These are phyloP conservation scores for Abortiporus biennis DNA, from an alignment of 1,284 basidiomycete genomes.

Conservation along the genomic window DNA sequence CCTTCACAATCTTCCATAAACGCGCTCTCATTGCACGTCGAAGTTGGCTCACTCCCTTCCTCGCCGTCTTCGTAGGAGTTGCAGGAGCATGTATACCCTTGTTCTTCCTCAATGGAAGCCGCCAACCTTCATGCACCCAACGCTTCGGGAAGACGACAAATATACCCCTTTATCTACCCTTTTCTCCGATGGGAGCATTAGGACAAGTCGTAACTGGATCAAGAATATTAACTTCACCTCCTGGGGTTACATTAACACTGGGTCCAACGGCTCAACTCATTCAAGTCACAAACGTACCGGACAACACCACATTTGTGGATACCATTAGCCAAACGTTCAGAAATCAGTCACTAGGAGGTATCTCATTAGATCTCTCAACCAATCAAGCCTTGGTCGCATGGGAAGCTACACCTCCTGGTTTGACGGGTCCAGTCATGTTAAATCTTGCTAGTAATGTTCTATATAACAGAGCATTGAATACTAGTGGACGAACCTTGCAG, in stretches of 20 bases:
- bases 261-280: constrained; percentile 30
- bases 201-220: constrained; percentile 17
- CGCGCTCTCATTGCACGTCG: constrained; percentile 58
- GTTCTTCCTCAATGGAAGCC: constrained; percentile 49
- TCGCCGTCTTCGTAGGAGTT: constrained; percentile 57
- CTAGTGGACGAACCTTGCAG: constrained; percentile 27
- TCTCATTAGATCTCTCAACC: constrained; percentile 46
- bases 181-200: constrained; percentile 28
- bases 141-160: constrained; percentile 26
- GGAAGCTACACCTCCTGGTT: constrained; percentile 50
- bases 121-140: constrained; percentile 40
- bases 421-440: constrained; percentile 52
- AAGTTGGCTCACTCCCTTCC: constrained; percentile 61
- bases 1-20: constrained; percentile 69
- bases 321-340: constrained; percentile 41
- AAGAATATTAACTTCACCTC: constrained; percentile 37
- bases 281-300: constrained; percentile 31
- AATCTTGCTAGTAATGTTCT: constrained; percentile 66
- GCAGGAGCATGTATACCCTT: constrained; percentile 61
- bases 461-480: constrained; percentile 52
- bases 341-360: constrained; percentile 51
- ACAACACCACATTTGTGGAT: constrained; percentile 50
- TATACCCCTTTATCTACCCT: constrained; percentile 43
- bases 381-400: constrained; percentile 52
- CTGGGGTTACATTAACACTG: constrained; percentile 36